phyloP scores from a whole-genome alignment of 2,329 filamentous ascomycete species.

The Epichloe uncinata region DNA sequence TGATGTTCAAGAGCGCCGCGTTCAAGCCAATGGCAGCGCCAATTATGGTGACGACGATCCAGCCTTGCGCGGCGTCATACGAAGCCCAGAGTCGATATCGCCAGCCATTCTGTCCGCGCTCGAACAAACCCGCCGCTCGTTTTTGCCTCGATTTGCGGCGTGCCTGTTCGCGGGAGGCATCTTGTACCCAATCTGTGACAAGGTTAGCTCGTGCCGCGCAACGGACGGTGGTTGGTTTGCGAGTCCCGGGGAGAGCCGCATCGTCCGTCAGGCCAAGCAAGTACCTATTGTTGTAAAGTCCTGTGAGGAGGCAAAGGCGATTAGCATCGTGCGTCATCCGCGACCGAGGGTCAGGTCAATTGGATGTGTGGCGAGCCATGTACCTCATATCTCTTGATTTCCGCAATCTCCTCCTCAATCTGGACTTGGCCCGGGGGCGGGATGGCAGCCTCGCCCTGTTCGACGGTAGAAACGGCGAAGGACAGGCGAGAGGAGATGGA shows the following conservation, averaged over 20 bases:
- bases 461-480: conserved; percentile 51
- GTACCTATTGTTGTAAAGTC: conserved; percentile 89
- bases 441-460: conserved; percentile 44
- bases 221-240: no score
- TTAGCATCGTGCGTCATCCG: background rate
- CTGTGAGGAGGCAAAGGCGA: conserved; percentile 16
- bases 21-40: conserved; percentile 88
- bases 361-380: conserved; percentile 5
- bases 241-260: no score
- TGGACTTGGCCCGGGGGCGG: conserved; percentile 47
- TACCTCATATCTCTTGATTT: conserved; percentile 94
- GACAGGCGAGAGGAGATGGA: conserved; percentile 54
- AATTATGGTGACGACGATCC: conserved; percentile 93
- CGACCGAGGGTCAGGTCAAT: background rate
- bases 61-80: conserved; percentile 93
- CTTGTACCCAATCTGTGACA: conserved; percentile 79
- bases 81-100: conserved; percentile 67
- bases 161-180: conserved; percentile 81
- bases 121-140: conserved; percentile 58
- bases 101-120: conserved; percentile 60
- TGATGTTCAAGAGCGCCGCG: conserved; percentile 84
- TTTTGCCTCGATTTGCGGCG: conserved; percentile 64
- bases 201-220: background rate
- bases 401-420: conserved; percentile 87
- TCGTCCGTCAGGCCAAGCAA: no score